These are phyloP conservation scores for Diversispora eburnea DNA, from an alignment of 192 early-diverging fungal genomes.

Conservation along the genomic window DNA sequence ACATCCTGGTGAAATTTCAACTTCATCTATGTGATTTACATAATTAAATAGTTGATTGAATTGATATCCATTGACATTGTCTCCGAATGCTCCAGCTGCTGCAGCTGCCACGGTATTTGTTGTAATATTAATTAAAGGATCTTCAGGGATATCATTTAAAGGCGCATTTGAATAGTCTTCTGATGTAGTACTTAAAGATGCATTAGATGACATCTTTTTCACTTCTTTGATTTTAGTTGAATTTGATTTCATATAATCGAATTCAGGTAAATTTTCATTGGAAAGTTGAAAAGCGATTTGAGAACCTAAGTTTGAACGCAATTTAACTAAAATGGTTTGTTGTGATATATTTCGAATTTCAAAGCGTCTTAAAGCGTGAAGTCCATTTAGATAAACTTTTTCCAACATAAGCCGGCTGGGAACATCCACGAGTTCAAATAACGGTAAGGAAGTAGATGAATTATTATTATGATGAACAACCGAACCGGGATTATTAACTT, in stretches of 20 bases:
- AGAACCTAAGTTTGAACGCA: slow-evolving; percentile 71
- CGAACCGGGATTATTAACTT: background rate
- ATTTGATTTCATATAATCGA: slow-evolving; percentile 46
- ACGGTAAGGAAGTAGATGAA: background rate
- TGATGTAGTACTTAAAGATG: background rate
- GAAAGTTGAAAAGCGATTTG: slow-evolving; percentile 83
- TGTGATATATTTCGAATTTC: slow-evolving; percentile 66
- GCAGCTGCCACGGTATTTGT: slow-evolving; percentile 69
- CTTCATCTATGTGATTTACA: slow-evolving; percentile 73
- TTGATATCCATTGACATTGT: slow-evolving; percentile 47
- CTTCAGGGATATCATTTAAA: background rate
- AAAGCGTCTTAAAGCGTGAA: slow-evolving; percentile 71
- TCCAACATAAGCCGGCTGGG: slow-evolving; percentile 62
- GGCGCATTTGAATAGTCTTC: background rate
- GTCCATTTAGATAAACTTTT: slow-evolving; percentile 78
- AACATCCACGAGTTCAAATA: slow-evolving; percentile 53
- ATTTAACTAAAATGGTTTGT: slow-evolving; percentile 59
- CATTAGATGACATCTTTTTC: background rate
- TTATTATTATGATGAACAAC: background rate
- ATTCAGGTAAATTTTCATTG: slow-evolving; percentile 76
- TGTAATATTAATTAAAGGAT: slow-evolving; percentile 35
- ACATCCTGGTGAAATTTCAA: slow-evolving; percentile 63
- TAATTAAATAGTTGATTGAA: slow-evolving; percentile 96
- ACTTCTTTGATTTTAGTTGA: background rate
- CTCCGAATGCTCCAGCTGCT: slow-evolving; percentile 39